phyloP scores from a whole-genome alignment of 2,329 filamentous ascomycete species.

The Colletotrichum tanaceti region DNA sequence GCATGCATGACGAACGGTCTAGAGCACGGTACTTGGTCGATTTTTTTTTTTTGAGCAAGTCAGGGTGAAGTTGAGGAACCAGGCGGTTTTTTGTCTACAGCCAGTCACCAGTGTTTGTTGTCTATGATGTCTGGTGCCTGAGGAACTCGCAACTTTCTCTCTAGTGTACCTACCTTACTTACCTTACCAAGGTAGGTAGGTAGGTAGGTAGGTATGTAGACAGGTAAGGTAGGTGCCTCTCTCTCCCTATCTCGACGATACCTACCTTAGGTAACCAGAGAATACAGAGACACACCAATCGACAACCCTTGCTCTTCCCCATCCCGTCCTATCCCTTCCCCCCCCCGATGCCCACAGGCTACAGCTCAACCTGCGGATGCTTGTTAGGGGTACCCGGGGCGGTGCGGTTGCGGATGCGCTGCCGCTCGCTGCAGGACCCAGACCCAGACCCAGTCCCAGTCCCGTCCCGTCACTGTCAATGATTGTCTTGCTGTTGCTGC shows the following conservation, averaged over 20 bases:
- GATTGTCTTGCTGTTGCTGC: background rate
- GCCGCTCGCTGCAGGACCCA: constrained; percentile 25
- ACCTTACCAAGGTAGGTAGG: too few species aligned
- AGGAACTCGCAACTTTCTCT: background rate
- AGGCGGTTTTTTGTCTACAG: background rate
- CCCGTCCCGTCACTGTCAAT: background rate
- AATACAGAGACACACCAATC: background rate
- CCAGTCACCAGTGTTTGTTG: background rate
- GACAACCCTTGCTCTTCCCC: constrained; percentile 9
- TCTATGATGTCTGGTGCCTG: background rate
- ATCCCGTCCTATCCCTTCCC: constrained; percentile 18
- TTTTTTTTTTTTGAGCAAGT: background rate
- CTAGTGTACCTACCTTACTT: too few species aligned
- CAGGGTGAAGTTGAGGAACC: background rate
- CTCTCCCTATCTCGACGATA: too few species aligned
- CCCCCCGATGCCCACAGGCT: constrained; percentile 1
- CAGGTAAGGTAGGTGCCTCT: too few species aligned
- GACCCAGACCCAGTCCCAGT: background rate
- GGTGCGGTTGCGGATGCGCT: constrained; percentile 8
- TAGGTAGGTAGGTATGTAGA: too few species aligned
- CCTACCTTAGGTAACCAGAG: too few species aligned
- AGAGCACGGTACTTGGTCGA: background rate
- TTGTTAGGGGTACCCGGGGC: constrained; percentile 25
- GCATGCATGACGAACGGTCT: constrained; percentile 8
- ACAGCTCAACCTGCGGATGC: constrained; percentile 15